A percentile compares a stretch with the other conserved stretches of the same genome.
phyloP scores from a whole-genome alignment of 305 asterid genomes.

The Ajuga reptans region DNA sequence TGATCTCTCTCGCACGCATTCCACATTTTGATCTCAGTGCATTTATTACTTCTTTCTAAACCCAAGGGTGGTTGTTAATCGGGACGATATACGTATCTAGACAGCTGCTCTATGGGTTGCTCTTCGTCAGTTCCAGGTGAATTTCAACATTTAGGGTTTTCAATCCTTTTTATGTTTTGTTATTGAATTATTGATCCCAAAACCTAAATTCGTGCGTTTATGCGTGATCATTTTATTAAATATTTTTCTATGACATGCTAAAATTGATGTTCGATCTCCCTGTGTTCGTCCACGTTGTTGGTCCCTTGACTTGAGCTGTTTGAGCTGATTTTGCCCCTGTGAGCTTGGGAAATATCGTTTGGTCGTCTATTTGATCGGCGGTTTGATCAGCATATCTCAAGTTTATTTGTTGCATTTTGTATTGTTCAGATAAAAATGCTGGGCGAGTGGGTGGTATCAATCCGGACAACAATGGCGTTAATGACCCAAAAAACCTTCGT shows the following conservation, averaged over 20 bases:
- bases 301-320: not conserved
- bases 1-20: not conserved
- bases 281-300: not conserved
- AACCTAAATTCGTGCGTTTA: not conserved
- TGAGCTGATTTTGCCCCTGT: conserved; percentile 3
- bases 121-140: conserved; percentile 74
- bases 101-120: conserved; percentile 57
- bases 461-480: conserved; percentile 48
- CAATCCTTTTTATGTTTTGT: not conserved
- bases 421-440: conserved; percentile 45
- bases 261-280: conserved; percentile 10
- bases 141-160: conserved; percentile 23
- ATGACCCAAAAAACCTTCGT: conserved; percentile 63
- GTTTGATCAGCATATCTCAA: not conserved
- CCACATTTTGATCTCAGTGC: not conserved
- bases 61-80: not conserved
- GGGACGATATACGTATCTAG: not conserved
- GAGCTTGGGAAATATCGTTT: not conserved
- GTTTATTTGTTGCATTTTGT: not conserved
- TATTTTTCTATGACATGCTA: not conserved
- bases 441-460: conserved; percentile 48
- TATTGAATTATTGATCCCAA: not conserved
- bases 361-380: conserved; percentile 2
- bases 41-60: not conserved
- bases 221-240: not conserved